These are phyloP conservation scores for Phylloporus sp. DNA, from an alignment of 768 basidiomycete species.

Conservation along the genomic window DNA sequence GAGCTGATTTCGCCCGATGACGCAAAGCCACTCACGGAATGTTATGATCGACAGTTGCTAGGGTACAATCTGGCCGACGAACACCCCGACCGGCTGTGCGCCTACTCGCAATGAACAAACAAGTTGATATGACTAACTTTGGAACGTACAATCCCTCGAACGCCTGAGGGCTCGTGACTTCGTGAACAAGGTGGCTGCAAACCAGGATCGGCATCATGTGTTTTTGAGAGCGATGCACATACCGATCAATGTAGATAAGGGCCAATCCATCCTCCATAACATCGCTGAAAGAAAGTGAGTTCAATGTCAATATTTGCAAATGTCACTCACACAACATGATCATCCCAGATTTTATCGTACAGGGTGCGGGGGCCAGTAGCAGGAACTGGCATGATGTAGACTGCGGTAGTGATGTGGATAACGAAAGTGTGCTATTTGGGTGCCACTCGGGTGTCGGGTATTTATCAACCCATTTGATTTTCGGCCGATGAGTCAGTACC, in stretches of 20 bases:
- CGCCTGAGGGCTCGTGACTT: conserved; percentile 93
- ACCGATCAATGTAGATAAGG: conserved; percentile 83
- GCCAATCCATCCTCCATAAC: conserved; percentile 72
- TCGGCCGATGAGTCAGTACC: conserved; percentile 11
- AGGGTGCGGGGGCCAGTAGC: conserved; percentile 72
- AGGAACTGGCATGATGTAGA: conserved; percentile 50
- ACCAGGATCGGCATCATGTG: not conserved
- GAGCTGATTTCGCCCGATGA: not conserved
- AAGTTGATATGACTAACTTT: not conserved
- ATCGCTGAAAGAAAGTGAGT: conserved; percentile 43
- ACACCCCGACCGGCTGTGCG: conserved; percentile 74
- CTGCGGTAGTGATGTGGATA: conserved; percentile 2
- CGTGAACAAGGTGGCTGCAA: conserved; percentile 65
- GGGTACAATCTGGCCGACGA: conserved; percentile 81
- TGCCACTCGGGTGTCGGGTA: not conserved
- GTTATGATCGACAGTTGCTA: conserved; percentile 88
- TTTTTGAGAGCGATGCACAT: conserved; percentile 11
- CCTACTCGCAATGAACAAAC: conserved; percentile 33
- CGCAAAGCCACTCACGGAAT: conserved; percentile 57
- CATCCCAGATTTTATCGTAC: conserved; percentile 98
- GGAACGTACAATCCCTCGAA: conserved; percentile 75
- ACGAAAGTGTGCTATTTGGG: not conserved
- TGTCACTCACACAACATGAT: conserved; percentile 79
- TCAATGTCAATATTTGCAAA: conserved; percentile 4
- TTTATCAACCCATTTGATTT: conserved; percentile 1